phyloP scores from a whole-genome alignment of 495 filamentous ascomycete species.

The Penicillium ucsense region DNA sequence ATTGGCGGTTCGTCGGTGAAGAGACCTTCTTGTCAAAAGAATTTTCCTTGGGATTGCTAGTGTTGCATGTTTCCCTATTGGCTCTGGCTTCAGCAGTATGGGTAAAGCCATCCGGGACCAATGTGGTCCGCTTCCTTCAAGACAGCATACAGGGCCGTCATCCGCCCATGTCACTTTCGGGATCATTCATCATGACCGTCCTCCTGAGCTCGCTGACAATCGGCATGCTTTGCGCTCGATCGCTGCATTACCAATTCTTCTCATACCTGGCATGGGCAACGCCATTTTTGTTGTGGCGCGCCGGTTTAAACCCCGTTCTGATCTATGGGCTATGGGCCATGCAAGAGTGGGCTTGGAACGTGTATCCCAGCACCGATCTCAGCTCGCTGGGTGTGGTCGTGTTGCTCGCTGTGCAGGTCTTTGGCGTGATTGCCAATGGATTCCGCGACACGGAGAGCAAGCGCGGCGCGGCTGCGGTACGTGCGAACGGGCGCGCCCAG shows the following conservation, averaged over 20 bases:
- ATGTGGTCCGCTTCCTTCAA: constrained; percentile 40
- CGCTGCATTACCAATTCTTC: constrained; percentile 96
- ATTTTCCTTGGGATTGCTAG: constrained; percentile 62
- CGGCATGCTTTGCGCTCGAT: constrained; percentile 83
- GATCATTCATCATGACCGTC: constrained; percentile 65
- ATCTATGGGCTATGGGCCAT: constrained; percentile 66
- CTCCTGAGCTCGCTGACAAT: constrained; percentile 73
- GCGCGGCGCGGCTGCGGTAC: constrained; percentile 2
- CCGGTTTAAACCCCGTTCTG: constrained; percentile 61
- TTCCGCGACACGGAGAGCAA: constrained; percentile 9
- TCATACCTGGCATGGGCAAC: constrained; percentile 86
- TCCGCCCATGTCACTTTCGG: constrained; percentile 51
- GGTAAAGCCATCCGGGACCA: constrained; percentile 41
- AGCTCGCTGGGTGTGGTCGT: constrained; percentile 75
- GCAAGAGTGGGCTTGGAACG: constrained; percentile 97
- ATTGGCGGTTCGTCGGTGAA: constrained; percentile 89
- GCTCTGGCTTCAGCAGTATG: constrained; percentile 50
- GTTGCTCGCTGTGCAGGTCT: constrained; percentile 55
- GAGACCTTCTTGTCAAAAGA: constrained; percentile 65
- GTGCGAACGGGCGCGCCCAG: constrained; percentile 14
- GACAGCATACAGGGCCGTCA: constrained; percentile 43
- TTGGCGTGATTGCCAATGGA: constrained; percentile 24
- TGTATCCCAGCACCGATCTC: constrained; percentile 75
- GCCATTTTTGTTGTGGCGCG: constrained; percentile 82
- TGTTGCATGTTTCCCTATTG: constrained; percentile 57